A percentile compares a stretch with the other conserved stretches of the same genome.
Conservation (phyloP, 1,139 yeast genomes). For the Geotrichum fermentans region DNA sequence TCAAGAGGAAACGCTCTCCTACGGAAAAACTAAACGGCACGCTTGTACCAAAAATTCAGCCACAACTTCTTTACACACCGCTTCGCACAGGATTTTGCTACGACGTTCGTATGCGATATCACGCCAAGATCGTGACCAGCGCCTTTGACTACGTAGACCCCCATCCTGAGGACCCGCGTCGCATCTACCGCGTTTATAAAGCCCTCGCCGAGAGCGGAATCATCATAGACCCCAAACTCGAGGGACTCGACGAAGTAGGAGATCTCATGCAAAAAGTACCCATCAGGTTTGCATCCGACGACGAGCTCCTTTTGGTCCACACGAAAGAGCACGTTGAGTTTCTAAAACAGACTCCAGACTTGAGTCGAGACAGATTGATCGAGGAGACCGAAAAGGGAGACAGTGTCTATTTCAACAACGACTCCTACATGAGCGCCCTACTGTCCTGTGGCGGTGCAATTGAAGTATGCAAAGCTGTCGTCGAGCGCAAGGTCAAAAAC, state of each 20-base stretch:
- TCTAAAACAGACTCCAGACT: slow-evolving; percentile 67
- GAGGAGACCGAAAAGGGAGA: slow-evolving; percentile 90
- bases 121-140: slow-evolving; percentile 87
- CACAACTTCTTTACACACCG: slow-evolving; percentile 60
- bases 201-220: slow-evolving; percentile 91
- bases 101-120: slow-evolving; percentile 96
- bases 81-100: slow-evolving; percentile 90
- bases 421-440: slow-evolving; percentile 80
- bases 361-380: slow-evolving; percentile 72
- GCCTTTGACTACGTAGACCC: slow-evolving; percentile 95
- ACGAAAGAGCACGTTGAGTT: slow-evolving; percentile 72
- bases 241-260: slow-evolving; percentile 82
- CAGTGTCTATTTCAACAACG: slow-evolving; percentile 91
- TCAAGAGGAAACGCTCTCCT: slow-evolving; percentile 7
- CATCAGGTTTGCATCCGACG: slow-evolving; percentile 79
- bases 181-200: slow-evolving; percentile 90
- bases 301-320: slow-evolving; percentile 84
- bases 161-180: slow-evolving; percentile 97
- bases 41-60: slow-evolving; percentile 29
- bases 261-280: slow-evolving; percentile 84
- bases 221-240: slow-evolving; percentile 70
- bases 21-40: slow-evolving; percentile 9
- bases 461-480: slow-evolving; percentile 92
- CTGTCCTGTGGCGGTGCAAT: slow-evolving; percentile 95
- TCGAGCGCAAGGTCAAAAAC: slow-evolving; percentile 87